Base-by-base conservation (phyloP, 2,329 filamentous ascomycete genomes). In the Chrysoporthe cubensis region DNA sequence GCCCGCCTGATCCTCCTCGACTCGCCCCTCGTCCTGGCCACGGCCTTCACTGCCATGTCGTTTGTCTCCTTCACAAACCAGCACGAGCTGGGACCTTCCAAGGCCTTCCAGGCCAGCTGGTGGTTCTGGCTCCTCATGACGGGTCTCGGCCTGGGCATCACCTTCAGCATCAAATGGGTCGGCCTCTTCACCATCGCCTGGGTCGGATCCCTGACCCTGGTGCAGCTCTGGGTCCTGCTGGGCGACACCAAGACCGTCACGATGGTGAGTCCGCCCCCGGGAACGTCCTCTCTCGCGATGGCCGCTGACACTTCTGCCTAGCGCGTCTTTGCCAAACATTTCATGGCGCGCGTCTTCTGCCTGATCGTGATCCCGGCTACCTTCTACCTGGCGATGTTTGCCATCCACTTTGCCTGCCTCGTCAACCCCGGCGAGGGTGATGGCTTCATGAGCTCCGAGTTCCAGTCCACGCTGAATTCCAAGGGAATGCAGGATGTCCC, bases 401-500 rank as follows among this genome's bases (percentile, higher is more conserved):
- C 88, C 64, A 96, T 99, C 75, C 96, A 99, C 84, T 99, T 99
- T 81, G 73, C 94, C 73, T 96, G 93, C 83, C 87, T 99, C 54
- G 88, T 91, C 69, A 99, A 99, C 81, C 96, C 96, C 40, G 96
- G 96, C 69, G 96, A 99, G 64, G 96, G 96, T 65, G 96, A 99
- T 79, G 96, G 96, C 66, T 99, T 99, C 84, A 99, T 99, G 96
- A 97, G 94, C 77, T 97, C 95, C 66, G 96, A 99, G 77, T 99
- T 99, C 84, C 96, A 99, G 82, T 92, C 96, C 43, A 98, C 96
- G 2, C 85, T 99, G 72, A 99, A 98, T 82, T 94, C 90, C 75
- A 99, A 98, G 84, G 90, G 88, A 64, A 99, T 99, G 96, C 90
- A 93, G 77, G 94, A 97, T 79, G 94, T 97, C 5, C 91, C 96